Evolutionary conservation across 257 asterid species (phyloP).

Genomic region (Solanum pimpinellifolium): DNA sequence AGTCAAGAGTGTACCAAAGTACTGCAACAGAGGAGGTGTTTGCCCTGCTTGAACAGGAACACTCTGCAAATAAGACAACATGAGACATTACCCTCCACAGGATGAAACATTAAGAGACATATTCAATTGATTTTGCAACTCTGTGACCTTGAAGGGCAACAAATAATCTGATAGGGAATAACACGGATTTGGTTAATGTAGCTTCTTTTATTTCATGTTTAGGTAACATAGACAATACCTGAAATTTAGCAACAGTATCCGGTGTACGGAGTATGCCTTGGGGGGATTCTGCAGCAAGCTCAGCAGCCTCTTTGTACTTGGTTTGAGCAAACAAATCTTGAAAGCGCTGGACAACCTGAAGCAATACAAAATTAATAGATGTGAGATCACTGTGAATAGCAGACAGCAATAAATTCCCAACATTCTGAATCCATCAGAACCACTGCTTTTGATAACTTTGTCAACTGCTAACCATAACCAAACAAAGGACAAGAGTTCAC

Average conservation of each 20-base stretch:
- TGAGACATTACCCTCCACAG: neutral
- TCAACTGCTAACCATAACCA: neutral
- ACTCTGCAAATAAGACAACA: slow-evolving; percentile 44
- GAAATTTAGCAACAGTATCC: slow-evolving; percentile 7
- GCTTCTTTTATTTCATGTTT: neutral
- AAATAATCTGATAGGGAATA: neutral
- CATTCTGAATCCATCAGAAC: neutral
- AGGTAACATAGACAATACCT: neutral
- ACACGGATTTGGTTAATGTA: neutral
- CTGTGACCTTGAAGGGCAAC: neutral
- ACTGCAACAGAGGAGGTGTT: slow-evolving; percentile 97
- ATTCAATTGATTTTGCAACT: neutral
- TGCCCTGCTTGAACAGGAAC: slow-evolving; percentile 99
- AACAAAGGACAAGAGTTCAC: neutral
- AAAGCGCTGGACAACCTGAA: slow-evolving; percentile 95
- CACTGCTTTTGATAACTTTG: neutral
- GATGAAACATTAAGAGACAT: neutral
- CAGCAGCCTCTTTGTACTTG: slow-evolving; percentile 33
- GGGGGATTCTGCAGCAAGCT: slow-evolving; percentile 10
- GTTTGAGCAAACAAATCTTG: slow-evolving; percentile 83
- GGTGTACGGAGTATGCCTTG: slow-evolving; percentile 8
- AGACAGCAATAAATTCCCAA: neutral
- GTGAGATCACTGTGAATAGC: neutral
- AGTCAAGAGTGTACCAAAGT: slow-evolving; percentile 90
- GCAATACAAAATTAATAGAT: neutral